A percentile compares a stretch with the other conserved stretches of the same genome.
These are phyloP conservation scores for Micromonas commoda DNA, from an alignment of 139 green algal genomes.

Conservation along the genomic window DNA sequence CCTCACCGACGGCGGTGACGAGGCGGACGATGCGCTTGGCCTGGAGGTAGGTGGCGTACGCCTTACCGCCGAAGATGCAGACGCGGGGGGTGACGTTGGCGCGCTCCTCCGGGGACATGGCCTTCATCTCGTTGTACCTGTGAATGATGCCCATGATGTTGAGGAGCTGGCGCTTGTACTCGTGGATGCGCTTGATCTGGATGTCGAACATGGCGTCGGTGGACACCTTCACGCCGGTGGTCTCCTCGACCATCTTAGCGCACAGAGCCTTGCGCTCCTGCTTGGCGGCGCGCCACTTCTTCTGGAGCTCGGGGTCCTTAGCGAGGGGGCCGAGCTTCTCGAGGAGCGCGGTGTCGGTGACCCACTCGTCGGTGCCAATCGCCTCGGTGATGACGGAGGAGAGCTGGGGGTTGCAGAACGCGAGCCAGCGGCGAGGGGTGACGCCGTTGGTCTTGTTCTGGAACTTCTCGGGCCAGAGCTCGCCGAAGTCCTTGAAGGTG, in stretches of 20 bases:
- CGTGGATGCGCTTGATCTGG: slow-evolving; percentile 86
- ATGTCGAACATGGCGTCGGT: slow-evolving; percentile 82
- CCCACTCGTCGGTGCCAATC: slow-evolving; percentile 84
- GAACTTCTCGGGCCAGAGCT: slow-evolving; percentile 81
- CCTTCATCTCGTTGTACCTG: slow-evolving; percentile 81
- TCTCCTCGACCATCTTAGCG: slow-evolving; percentile 60
- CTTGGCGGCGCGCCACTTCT: slow-evolving; percentile 62
- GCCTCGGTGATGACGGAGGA: slow-evolving; percentile 74
- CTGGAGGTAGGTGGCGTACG: slow-evolving; percentile 89
- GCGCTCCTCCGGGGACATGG: slow-evolving; percentile 74
- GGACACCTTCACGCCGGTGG: slow-evolving; percentile 64
- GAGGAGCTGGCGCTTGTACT: slow-evolving; percentile 82
- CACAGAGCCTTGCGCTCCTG: slow-evolving; percentile 67
- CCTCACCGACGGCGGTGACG: slow-evolving; percentile 45
- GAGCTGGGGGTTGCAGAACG: slow-evolving; percentile 94
- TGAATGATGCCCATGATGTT: slow-evolving; percentile 72
- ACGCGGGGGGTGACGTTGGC: slow-evolving; percentile 57
- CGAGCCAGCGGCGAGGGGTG: slow-evolving; percentile 81
- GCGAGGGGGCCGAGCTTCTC: slow-evolving; percentile 53
- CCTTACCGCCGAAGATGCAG: slow-evolving; percentile 82
- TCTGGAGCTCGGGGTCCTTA: slow-evolving; percentile 67
- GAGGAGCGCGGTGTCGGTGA: slow-evolving; percentile 52
- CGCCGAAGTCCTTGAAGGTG: slow-evolving; percentile 83
- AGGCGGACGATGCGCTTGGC: slow-evolving; percentile 98
- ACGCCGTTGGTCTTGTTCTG: slow-evolving; percentile 99